A percentile compares a stretch with the other conserved stretches of the same genome.
These are phyloP conservation scores for Cyberlindnera maritima DNA, from an alignment of 805 yeast species.

Conservation along the genomic window DNA sequence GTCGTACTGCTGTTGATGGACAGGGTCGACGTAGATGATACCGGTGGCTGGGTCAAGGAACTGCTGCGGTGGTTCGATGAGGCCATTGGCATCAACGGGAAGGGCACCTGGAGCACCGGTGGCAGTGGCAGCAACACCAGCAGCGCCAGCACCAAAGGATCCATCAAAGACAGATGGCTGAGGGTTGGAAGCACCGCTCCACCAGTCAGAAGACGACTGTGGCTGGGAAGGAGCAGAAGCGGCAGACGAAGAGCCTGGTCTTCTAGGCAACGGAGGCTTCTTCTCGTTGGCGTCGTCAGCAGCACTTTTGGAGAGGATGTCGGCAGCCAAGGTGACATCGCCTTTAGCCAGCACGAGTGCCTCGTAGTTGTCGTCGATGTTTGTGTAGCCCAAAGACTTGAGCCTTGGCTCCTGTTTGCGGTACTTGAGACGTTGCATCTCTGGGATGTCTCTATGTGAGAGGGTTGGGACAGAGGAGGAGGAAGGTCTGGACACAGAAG, in stretches of 20 bases:
- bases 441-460: constrained; percentile 50
- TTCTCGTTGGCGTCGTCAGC: constrained; percentile 35
- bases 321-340: constrained; percentile 55
- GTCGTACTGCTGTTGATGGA: constrained; percentile 45
- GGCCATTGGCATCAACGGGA: constrained; percentile 31
- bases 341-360: constrained; percentile 62
- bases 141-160: constrained; percentile 12
- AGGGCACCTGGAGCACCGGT: constrained; percentile 4
- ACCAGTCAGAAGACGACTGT: constrained; percentile 21
- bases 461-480: constrained; percentile 36
- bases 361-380: constrained; percentile 58
- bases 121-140: background rate
- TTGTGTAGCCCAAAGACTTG: constrained; percentile 53
- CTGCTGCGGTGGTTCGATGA: constrained; percentile 54
- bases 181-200: constrained; percentile 13
- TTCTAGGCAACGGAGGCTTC: constrained; percentile 48
- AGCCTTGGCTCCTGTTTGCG: constrained; percentile 46
- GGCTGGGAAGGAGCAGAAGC: constrained; percentile 5
- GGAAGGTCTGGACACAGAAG: constrained; percentile 17
- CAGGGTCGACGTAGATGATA: constrained; percentile 62
- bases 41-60: constrained; percentile 74
- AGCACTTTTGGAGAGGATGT: constrained; percentile 42
- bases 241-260: constrained; percentile 22
- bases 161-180: constrained; percentile 27
- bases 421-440: constrained; percentile 51